Evolutionary conservation across 306 rosid genomes (phyloP), one percentile per base, ranked within the genome.

Genomic region (Citrullus mucosospermus): DNA sequence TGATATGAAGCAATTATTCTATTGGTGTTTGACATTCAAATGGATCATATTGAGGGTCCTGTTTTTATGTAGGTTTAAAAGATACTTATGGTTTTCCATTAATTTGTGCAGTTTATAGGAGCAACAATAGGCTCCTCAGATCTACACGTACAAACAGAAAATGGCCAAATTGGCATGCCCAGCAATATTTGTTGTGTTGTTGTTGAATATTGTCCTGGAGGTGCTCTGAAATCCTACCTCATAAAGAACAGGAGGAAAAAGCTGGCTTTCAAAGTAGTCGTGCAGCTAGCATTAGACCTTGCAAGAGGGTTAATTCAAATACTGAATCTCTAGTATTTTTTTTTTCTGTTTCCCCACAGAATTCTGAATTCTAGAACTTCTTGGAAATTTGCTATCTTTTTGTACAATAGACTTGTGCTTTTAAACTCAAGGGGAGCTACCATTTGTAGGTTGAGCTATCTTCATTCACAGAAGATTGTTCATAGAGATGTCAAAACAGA

Each of bases 171-270:
- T 59, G 98, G 92, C 78, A 95, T 95, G 98, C 98, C 98, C 4
- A 92, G 90, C 87, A 95, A 92, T 76, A 67, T 95, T 53, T 92
- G 97, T 85, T 95, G 98, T 82, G 98, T 92, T 50, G 90, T 95
- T 38, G 97, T 95, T 10, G 98, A 95, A 81, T 95, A 95, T 83
- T 95, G 98, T 86, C 98, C 98, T n/a, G 98, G 98, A 4, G 98
- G 98, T 44, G 96, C 97, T 6, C 88, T 95, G 81, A 95, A 95
- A 89, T 84, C 97, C 32, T 92, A 92, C 89, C 98, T 95, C 86
- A 95, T 95, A 81, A 95, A 95, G 88, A 95, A 91, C 86, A 83
- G 98, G 72, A 86, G 98, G 88, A 89, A 86, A 89, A 95, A 92
- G 89, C 86, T 95, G 81, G 97, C 98, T 38, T 95, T 92, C 86